phyloP scores from a whole-genome alignment of 1,284 basidiomycete species.

The Ceratobasidium sp. region DNA sequence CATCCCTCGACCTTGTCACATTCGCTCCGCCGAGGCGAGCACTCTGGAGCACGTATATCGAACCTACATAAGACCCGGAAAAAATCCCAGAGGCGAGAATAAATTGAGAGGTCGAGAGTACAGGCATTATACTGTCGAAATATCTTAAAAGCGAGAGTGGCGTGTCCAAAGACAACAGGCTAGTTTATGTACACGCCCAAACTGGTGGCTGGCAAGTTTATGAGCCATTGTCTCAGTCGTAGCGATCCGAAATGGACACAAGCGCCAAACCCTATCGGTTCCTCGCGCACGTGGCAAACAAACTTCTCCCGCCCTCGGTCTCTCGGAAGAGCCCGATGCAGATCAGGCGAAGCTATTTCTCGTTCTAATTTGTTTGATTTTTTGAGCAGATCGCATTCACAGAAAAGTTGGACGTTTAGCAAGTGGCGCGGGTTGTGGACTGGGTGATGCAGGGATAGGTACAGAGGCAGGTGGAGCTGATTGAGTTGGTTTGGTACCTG shows the following conservation, averaged over 20 bases:
- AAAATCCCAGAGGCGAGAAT: slow-evolving; percentile 60
- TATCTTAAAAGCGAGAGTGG: not conserved
- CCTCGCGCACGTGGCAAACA: not conserved
- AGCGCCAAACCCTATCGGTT: not conserved
- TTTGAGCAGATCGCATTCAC: not conserved
- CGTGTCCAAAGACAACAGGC: too few species aligned
- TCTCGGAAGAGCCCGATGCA: not conserved
- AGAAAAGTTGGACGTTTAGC: not conserved
- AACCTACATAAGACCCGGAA: slow-evolving; percentile 65
- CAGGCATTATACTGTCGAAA: not conserved
- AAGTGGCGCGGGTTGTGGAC: not conserved
- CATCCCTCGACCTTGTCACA: slow-evolving; percentile 68
- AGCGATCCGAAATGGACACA: not conserved
- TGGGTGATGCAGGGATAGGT: not conserved
- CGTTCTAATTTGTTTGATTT: too few species aligned
- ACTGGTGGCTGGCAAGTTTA: not conserved
- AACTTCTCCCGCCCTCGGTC: not conserved
- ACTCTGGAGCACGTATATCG: slow-evolving; percentile 66
- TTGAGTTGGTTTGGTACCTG: too few species aligned
- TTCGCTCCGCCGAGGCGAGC: slow-evolving; percentile 55
- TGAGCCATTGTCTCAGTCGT: slow-evolving; percentile 7
- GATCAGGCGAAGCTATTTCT: too few species aligned
- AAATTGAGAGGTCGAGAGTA: slow-evolving; percentile 50
- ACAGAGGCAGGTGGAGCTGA: not conserved
- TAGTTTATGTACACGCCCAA: not conserved